Evolutionary conservation across 2,329 filamentous ascomycete genomes (phyloP).

Genomic region (Exophiala xenobiotica): DNA sequence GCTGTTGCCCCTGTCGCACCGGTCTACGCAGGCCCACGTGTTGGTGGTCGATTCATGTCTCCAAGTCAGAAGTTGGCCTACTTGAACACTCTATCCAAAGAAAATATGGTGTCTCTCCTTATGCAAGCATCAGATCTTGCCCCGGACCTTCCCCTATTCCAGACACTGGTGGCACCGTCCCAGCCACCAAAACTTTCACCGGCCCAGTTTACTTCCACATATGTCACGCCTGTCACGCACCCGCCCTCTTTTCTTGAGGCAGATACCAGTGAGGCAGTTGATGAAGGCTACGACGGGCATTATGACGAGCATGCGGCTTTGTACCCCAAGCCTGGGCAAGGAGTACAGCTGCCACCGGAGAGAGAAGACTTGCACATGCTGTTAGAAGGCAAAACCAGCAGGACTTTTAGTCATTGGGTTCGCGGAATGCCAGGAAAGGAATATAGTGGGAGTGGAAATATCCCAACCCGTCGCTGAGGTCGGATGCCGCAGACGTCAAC

Average conservation of each 20-base stretch:
- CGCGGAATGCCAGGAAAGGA: conserved; percentile 19
- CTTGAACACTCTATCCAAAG: conserved; percentile 27
- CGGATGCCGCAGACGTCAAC: background rate
- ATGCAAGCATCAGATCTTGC: conserved; percentile 30
- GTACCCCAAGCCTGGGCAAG: conserved; percentile 61
- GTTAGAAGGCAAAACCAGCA: conserved; percentile 57
- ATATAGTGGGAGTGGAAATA: conserved; percentile 22
- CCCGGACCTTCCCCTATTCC: conserved; percentile 29
- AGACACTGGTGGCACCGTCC: conserved; percentile 19
- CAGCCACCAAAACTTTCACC: conserved; percentile 10
- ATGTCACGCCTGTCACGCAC: conserved; percentile 23
- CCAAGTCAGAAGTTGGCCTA: conserved; percentile 25
- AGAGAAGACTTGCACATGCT: conserved; percentile 62
- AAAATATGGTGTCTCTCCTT: conserved; percentile 27
- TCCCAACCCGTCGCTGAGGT: conserved; percentile 1
- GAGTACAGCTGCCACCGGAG: conserved; percentile 58
- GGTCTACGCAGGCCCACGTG: conserved; percentile 21
- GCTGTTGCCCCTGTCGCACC: conserved; percentile 6
- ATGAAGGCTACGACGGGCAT: conserved; percentile 47
- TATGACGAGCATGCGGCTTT: conserved; percentile 58
- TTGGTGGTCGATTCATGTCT: conserved; percentile 23
- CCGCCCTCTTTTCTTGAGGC: conserved; percentile 4
- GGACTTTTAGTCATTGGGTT: conserved; percentile 56
- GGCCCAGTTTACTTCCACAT: conserved; percentile 28
- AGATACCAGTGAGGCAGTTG: conserved; percentile 26